Percentiles rank a stretch among this genome's conserved stretches.
phyloP scores from a whole-genome alignment of 192 early-diverging fungal species.

The Blastocladiella britannica region DNA sequence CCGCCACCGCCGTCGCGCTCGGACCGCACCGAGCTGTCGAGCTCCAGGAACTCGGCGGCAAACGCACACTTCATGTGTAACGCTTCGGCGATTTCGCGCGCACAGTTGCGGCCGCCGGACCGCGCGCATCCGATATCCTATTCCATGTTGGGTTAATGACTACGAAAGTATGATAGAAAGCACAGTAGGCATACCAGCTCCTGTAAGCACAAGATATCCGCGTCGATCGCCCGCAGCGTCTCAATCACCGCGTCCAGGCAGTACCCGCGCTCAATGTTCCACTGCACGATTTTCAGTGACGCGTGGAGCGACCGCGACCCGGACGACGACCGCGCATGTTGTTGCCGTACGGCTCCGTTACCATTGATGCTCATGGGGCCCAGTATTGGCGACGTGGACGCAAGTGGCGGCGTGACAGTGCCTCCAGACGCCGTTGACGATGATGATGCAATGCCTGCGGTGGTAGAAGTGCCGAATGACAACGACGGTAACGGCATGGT shows the following conservation, averaged over 20 bases:
- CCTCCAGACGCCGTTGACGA: too few species aligned
- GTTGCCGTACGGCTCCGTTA: too few species aligned
- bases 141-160: constrained; percentile 16
- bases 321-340: too few species aligned
- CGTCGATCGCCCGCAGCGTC: constrained; percentile 28
- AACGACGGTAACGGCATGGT: too few species aligned
- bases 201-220: constrained; percentile 52
- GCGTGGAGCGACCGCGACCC: too few species aligned
- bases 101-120: constrained; percentile 39
- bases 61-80: constrained; percentile 42
- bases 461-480: too few species aligned
- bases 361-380: too few species aligned
- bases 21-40: constrained; percentile 31
- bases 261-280: constrained; percentile 71
- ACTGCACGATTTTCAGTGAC: constrained; percentile 49
- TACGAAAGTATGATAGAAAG: background rate
- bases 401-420: too few species aligned
- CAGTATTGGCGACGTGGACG: too few species aligned
- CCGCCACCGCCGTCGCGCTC: constrained; percentile 38
- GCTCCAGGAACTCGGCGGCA: constrained; percentile 51
- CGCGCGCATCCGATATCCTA: constrained; percentile 51
- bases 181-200: background rate
- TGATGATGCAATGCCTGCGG: too few species aligned
- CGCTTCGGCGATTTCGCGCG: constrained; percentile 29
- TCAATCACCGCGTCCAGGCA: constrained; percentile 33